Base-by-base conservation (phyloP, 169 alveolate genomes). In the Toxoplasma gondii region DNA sequence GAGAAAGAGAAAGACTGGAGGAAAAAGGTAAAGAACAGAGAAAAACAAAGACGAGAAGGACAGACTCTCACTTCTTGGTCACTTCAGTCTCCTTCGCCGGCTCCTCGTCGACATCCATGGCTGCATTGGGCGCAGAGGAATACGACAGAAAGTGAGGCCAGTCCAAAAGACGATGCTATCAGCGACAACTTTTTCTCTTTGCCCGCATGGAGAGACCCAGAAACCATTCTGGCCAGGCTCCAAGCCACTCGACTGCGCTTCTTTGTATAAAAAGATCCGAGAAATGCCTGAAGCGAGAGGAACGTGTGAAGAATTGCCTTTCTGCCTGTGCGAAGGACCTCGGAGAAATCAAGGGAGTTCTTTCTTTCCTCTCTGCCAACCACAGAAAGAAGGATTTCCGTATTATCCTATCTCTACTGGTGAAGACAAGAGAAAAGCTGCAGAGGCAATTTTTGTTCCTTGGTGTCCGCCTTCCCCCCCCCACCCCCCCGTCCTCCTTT, bases 101-200 rank as follows among this genome's bases (percentile, higher is more conserved):
- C 84, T 74, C 84, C 43, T 74, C 84, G 39, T 74, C 84, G 9
- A 74, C 84, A 44, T 74, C 84, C 84, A 74, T 74, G 34, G 74
- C 74, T 64, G 74, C 22, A 12, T 16, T 1, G 22, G 22, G 22
- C 24, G 84, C 38, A 74, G 12, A 31, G 43, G 36, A 24, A 69
- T 58, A 24, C 81, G 19, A 24, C 5, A 2, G 81, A 69, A 29
- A 24, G 81, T 9, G 41, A 9, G 81, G 81, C 12, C 5, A 24
- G 36, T 69, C 12, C 19, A 10, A n/a, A n/a, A n/a, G n/a, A n/a
- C n/a, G n/a, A n/a, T n/a, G n/a, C n/a, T n/a, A n/a, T n/a, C n/a
- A n/a, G n/a, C n/a, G n/a, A n/a, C n/a, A n/a, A n/a, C n/a, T n/a
- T n/a, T n/a, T n/a, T n/a, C n/a, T n/a, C n/a, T n/a, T n/a, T n/a